phyloP scores from a whole-genome alignment of 148 eudicot genomes.

The Pouteria glomerata region DNA sequence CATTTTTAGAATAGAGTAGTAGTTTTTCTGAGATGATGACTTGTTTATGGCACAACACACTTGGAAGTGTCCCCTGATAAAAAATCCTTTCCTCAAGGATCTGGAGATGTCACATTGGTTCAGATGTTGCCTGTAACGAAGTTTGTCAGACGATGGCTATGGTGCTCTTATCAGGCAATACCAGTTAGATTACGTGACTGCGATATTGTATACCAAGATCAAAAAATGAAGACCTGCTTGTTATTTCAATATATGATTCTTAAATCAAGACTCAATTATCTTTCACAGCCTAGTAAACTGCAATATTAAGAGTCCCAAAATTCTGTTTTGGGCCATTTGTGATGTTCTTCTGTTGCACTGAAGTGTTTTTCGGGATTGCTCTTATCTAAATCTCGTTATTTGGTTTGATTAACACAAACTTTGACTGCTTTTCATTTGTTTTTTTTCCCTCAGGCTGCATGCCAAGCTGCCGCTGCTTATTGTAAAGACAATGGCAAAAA shows the following conservation, averaged over 20 bases:
- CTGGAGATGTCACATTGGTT: not conserved
- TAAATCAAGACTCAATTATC: not conserved
- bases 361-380: not conserved
- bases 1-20: not conserved
- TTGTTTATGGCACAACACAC: not conserved
- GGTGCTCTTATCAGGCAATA: not conserved
- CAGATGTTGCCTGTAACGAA: not conserved
- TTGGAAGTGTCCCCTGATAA: not conserved
- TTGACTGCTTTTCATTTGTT: not conserved
- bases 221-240: not conserved
- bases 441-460: constrained; percentile 54
- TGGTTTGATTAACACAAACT: not conserved
- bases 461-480: constrained; percentile 74
- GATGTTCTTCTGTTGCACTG: not conserved
- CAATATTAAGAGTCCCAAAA: not conserved
- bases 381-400: not conserved
- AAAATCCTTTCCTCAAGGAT: not conserved
- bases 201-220: not conserved
- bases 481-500: constrained; percentile 77
- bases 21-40: too few species aligned
- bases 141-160: not conserved
- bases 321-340: not conserved
- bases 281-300: not conserved
- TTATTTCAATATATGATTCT: not conserved
- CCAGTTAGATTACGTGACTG: not conserved